Evolutionary conservation across 2,329 filamentous ascomycete genomes (phyloP).

Genomic region (Colletotrichum kahawae): DNA sequence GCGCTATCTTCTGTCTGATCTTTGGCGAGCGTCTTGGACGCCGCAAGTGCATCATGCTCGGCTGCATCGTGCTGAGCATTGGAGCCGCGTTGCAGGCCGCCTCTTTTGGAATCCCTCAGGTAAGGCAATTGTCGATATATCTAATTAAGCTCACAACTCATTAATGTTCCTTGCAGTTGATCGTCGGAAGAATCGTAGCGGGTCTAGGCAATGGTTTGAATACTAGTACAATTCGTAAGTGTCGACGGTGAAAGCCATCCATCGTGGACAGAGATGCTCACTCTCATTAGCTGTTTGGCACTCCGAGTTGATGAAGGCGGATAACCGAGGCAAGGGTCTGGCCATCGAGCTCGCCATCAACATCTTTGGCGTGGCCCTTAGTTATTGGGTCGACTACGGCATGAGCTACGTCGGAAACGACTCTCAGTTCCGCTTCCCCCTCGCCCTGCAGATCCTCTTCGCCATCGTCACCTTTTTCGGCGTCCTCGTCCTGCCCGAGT

Average conservation of each 20-base stretch:
- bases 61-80: constrained; percentile 43
- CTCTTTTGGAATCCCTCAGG: constrained; percentile 40
- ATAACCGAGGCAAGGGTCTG: constrained; percentile 38
- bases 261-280: not conserved
- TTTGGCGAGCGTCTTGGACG: constrained; percentile 51
- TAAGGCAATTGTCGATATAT: not conserved
- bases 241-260: not conserved
- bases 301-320: constrained; percentile 44
- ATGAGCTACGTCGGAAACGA: constrained; percentile 39
- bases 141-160: rapidly evolving
- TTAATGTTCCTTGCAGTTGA: constrained; percentile 33
- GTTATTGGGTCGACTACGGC: constrained; percentile 43
- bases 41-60: constrained; percentile 42
- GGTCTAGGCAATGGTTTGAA: constrained; percentile 52
- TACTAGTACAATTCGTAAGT: constrained; percentile 49
- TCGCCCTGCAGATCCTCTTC: constrained; percentile 49
- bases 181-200: constrained; percentile 48
- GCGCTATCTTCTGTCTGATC: constrained; percentile 42
- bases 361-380: constrained; percentile 40
- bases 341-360: constrained; percentile 40
- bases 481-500: constrained; percentile 45
- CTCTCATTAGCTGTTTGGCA: constrained; percentile 40
- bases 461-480: constrained; percentile 37
- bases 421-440: constrained; percentile 48
- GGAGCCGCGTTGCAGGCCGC: constrained; percentile 48